Conservation (phyloP, 2,329 filamentous ascomycete species). For the Aspergillus clavatus region DNA sequence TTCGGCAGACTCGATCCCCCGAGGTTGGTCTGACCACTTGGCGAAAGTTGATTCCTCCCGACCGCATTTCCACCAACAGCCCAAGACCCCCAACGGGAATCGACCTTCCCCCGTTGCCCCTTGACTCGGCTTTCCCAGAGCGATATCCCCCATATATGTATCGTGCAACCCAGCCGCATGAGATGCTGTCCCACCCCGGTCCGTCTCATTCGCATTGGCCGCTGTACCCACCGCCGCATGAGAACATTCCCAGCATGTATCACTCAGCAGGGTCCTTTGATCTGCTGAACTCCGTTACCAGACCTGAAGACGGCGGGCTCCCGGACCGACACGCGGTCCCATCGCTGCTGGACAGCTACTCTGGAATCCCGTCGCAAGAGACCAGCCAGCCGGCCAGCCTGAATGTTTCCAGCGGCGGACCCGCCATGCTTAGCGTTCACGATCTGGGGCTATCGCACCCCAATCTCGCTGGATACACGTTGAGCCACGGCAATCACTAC, state of each 20-base stretch:
- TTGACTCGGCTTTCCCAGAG: conserved; percentile 32
- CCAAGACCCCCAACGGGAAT: conserved; percentile 29
- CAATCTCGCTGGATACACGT: conserved; percentile 25
- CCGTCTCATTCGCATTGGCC: conserved; percentile 34
- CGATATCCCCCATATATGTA: conserved; percentile 31
- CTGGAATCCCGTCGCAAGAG: conserved; percentile 27
- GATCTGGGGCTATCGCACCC: conserved; percentile 32
- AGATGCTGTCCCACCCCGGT: conserved; percentile 27
- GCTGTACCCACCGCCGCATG: conserved; percentile 31
- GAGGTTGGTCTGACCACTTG: conserved; percentile 43
- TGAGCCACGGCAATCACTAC: conserved; percentile 32
- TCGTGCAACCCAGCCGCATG: conserved; percentile 27
- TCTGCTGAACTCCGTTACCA: conserved; percentile 32
- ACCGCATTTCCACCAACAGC: conserved; percentile 35
- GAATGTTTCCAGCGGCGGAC: conserved; percentile 23
- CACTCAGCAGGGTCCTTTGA: conserved; percentile 30
- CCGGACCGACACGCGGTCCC: conserved; percentile 32
- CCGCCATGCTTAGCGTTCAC: conserved; percentile 34
- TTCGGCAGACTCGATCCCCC: conserved; percentile 38
- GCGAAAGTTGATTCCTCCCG: conserved; percentile 39
- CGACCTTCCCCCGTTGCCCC: conserved; percentile 34
- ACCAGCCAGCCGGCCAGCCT: conserved; percentile 29
- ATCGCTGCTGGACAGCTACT: conserved; percentile 34
- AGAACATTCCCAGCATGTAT: conserved; percentile 33
- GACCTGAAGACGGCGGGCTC: conserved; percentile 30